These are phyloP conservation scores for Phytophthora fragariaefolia DNA, from an alignment of 352 stramenopile species.

Conservation along the genomic window DNA sequence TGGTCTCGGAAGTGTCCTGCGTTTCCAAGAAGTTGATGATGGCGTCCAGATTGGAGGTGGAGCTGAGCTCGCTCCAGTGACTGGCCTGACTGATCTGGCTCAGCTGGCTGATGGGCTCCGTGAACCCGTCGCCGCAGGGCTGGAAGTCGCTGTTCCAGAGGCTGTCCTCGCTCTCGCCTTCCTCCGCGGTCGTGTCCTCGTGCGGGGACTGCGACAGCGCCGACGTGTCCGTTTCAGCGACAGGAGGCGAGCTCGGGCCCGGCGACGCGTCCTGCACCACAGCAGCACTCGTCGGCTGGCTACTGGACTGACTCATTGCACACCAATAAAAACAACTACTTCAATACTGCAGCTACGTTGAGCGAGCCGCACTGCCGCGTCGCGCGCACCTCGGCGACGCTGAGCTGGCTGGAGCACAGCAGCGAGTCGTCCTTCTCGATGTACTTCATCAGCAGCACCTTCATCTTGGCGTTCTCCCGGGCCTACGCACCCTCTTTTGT, in stretches of 20 bases:
- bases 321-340: not conserved
- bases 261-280: slow-evolving; percentile 11
- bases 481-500: slow-evolving; percentile 39
- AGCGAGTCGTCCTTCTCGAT: slow-evolving; percentile 88
- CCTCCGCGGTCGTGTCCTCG: slow-evolving; percentile 52
- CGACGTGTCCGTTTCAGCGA: slow-evolving; percentile 29
- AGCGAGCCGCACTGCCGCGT: not conserved
- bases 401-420: slow-evolving; percentile 79
- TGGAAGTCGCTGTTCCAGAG: slow-evolving; percentile 69
- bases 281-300: slow-evolving; percentile 26
- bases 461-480: slow-evolving; percentile 88
- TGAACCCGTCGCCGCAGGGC: slow-evolving; percentile 50
- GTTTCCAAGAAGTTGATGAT: slow-evolving; percentile 88
- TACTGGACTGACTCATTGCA: slow-evolving; percentile 33
- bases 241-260: slow-evolving; percentile 15
- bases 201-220: slow-evolving; percentile 48
- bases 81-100: slow-evolving; percentile 78
- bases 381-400: slow-evolving; percentile 43
- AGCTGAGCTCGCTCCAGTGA: slow-evolving; percentile 85
- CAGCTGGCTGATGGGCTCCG: slow-evolving; percentile 71
- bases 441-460: slow-evolving; percentile 87
- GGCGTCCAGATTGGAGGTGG: slow-evolving; percentile 83
- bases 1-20: slow-evolving; percentile 70
- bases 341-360: not conserved
- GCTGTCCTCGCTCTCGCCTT: slow-evolving; percentile 67